These are phyloP conservation scores for Cynanchum wilfordii DNA, from an alignment of 257 asterid species.

Conservation along the genomic window DNA sequence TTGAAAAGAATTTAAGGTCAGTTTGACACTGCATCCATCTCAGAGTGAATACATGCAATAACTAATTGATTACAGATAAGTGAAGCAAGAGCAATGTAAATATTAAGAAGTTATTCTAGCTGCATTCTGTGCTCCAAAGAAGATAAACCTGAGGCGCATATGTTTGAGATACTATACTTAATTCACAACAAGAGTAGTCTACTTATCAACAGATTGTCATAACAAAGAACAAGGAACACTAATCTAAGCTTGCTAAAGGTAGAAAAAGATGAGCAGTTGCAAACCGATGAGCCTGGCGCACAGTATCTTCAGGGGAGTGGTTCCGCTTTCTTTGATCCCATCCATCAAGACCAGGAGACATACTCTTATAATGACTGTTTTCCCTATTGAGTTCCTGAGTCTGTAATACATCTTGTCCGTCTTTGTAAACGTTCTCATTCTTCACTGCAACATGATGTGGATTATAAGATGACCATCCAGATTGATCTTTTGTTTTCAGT, in stretches of 20 bases:
- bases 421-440: constrained; percentile 30
- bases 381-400: constrained; percentile 35
- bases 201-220: neutral
- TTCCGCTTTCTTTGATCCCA: constrained; percentile 33
- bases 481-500: constrained; percentile 36
- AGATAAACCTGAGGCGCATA: neutral
- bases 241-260: neutral
- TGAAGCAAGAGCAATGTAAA: neutral
- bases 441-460: constrained; percentile 19
- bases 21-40: neutral
- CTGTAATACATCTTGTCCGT: constrained; percentile 34
- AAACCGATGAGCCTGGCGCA: constrained; percentile 51
- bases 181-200: neutral
- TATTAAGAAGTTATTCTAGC: neutral
- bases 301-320: constrained; percentile 39
- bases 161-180: neutral
- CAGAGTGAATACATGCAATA: neutral
- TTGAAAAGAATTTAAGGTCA: neutral
- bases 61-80: neutral
- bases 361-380: constrained; percentile 37
- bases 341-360: constrained; percentile 58
- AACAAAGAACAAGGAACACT: neutral
- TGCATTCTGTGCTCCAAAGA: constrained; percentile 1
- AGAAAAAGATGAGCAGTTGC: constrained; percentile 9
- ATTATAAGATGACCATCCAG: constrained; percentile 41